phyloP scores from a whole-genome alignment of 2,329 filamentous ascomycete genomes.

The Drechslerella coelobrocha region DNA sequence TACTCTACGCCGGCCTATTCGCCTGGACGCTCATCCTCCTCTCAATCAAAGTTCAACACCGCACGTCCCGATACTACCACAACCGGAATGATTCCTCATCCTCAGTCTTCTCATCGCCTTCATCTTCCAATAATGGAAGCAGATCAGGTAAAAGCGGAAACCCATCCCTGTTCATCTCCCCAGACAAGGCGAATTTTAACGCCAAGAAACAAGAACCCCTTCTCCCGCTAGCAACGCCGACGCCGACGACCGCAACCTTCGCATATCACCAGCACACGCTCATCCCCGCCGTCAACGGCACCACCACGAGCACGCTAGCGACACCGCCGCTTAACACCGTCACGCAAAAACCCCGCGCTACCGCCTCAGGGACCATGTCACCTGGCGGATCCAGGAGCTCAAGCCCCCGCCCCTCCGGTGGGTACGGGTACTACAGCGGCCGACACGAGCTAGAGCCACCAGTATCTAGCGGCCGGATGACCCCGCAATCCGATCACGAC shows the following conservation, averaged over 20 bases:
- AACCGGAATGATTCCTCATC: background rate
- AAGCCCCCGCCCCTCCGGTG: conserved; percentile 29
- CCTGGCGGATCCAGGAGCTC: conserved; percentile 33
- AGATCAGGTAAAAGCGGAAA: conserved; percentile 43
- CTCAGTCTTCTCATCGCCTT: conserved; percentile 1
- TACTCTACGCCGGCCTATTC: conserved; percentile 74
- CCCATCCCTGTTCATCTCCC: conserved; percentile 45
- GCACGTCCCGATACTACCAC: conserved; percentile 39
- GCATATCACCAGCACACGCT: conserved; percentile 44
- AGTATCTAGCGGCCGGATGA: conserved; percentile 12
- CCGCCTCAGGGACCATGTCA: conserved; percentile 27
- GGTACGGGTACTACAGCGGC: conserved; percentile 43
- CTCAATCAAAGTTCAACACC: conserved; percentile 38
- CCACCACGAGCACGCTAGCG: conserved; percentile 47
- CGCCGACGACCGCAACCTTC: conserved; percentile 45
- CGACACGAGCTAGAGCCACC: conserved; percentile 18
- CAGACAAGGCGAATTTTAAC: conserved; percentile 52
- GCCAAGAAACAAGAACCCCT: conserved; percentile 51
- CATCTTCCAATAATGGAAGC: conserved; percentile 19
- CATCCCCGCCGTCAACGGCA: conserved; percentile 47
- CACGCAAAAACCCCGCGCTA: conserved; percentile 33
- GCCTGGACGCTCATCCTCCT: conserved; percentile 59
- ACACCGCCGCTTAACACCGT: conserved; percentile 25
- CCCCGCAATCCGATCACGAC: conserved; percentile 34
- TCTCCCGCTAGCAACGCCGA: conserved; percentile 44